Evolutionary conservation across 176 grass and related monocot genomes (phyloP).

Genomic region (Cenchrus americanus): DNA sequence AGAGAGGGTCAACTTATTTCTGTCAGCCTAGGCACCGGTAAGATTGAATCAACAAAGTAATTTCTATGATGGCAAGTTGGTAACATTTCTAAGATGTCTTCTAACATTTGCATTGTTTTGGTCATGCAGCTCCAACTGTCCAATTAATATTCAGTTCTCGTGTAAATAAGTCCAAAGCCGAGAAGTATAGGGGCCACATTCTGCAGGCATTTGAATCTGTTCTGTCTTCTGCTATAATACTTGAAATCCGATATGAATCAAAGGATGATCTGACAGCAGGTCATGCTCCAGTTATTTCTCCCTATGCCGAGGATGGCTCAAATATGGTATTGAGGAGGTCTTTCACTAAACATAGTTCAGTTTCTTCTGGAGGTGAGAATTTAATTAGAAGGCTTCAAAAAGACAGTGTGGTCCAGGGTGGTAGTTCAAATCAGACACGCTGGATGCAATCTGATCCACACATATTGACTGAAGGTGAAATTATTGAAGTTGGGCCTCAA

Average conservation of each 20-base stretch:
- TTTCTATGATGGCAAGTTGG: neutral
- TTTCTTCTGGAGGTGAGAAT: slow-evolving; percentile 64
- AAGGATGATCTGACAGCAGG: slow-evolving; percentile 38
- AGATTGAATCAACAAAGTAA: slow-evolving; percentile 13
- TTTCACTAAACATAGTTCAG: slow-evolving; percentile 62
- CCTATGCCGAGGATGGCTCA: slow-evolving; percentile 45
- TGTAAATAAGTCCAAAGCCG: slow-evolving; percentile 76
- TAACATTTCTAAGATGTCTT: slow-evolving; percentile 17
- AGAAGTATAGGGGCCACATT: slow-evolving; percentile 84
- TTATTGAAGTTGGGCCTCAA: slow-evolving; percentile 68
- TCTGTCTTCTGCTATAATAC: slow-evolving; percentile 78
- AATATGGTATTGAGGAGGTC: slow-evolving; percentile 64
- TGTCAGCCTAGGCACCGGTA: slow-evolving; percentile 85
- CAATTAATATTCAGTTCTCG: slow-evolving; percentile 75
- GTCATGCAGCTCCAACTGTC: slow-evolving; percentile 71
- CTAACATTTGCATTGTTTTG: slow-evolving; percentile 39
- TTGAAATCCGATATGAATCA: slow-evolving; percentile 82
- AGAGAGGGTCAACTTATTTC: slow-evolving; percentile 75
- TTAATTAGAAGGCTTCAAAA: slow-evolving; percentile 57
- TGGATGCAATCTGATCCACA: slow-evolving; percentile 86
- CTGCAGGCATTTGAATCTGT: slow-evolving; percentile 91
- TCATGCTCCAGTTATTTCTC: slow-evolving; percentile 48
- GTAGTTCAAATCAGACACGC: slow-evolving; percentile 53
- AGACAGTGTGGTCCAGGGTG: slow-evolving; percentile 30
- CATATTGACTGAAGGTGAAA: slow-evolving; percentile 92